Evolutionary conservation across 2,329 filamentous ascomycete species (phyloP).

Genomic region (Verticillium dahliae): DNA sequence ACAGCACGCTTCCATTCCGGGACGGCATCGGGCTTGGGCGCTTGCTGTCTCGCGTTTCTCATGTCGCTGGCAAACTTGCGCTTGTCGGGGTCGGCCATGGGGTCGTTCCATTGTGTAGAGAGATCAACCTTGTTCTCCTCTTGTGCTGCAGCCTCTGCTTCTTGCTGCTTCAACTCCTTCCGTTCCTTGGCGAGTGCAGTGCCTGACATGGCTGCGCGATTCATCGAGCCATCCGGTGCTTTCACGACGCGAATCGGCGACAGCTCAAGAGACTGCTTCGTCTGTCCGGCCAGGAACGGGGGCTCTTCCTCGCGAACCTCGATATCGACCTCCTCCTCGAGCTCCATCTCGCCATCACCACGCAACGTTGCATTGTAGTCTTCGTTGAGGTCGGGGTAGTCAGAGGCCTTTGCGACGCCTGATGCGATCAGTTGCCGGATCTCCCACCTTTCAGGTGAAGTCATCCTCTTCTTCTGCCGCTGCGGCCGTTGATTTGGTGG

Average conservation of each 20-base stretch:
- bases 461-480: constrained; percentile 82
- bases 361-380: constrained; percentile 85
- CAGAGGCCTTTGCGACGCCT: constrained; percentile 83
- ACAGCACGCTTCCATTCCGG: constrained; percentile 92
- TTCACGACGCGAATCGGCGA: constrained; percentile 96
- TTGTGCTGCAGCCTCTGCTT: constrained; percentile 68
- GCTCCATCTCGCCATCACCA: constrained; percentile 79
- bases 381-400: constrained; percentile 91
- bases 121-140: constrained; percentile 78
- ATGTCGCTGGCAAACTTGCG: constrained; percentile 86
- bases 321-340: constrained; percentile 96
- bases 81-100: constrained; percentile 82
- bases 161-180: constrained; percentile 81
- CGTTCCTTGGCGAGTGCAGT: constrained; percentile 84
- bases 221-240: constrained; percentile 95
- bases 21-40: constrained; percentile 58
- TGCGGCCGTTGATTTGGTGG: constrained; percentile 34
- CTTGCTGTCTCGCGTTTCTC: constrained; percentile 55
- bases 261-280: constrained; percentile 89
- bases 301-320: constrained; percentile 95
- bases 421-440: constrained; percentile 95
- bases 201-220: constrained; percentile 91
- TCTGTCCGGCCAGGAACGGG: constrained; percentile 91
- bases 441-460: constrained; percentile 94
- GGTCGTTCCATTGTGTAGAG: constrained; percentile 90